Percentiles rank a stretch among this genome's conserved stretches.
Conservation (phyloP, 2,329 filamentous ascomycete genomes). For the Monilinia laxa region DNA sequence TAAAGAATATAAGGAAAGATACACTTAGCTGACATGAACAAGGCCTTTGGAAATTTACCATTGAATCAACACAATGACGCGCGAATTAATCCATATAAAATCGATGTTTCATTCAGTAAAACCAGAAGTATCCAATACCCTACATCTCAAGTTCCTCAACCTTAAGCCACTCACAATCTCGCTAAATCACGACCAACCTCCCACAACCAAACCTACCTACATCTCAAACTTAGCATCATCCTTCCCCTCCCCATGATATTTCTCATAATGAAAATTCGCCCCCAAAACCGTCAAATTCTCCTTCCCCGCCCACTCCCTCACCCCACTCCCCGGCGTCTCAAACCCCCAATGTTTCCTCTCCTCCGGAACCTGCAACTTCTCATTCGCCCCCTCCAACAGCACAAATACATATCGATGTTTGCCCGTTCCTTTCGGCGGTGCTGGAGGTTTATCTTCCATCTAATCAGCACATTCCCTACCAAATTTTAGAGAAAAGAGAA, state of each 20-base stretch:
- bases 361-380: conserved; percentile 47
- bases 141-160: too few species aligned
- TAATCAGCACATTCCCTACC: not conserved
- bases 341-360: conserved; percentile 57
- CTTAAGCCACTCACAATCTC: not conserved
- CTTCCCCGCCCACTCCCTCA: conserved; percentile 50
- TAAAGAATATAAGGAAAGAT: too few species aligned
- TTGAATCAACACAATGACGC: too few species aligned
- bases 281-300: conserved; percentile 51
- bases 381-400: conserved; percentile 46
- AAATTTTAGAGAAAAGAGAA: conserved; percentile 4
- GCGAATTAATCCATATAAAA: not conserved
- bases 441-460: conserved; percentile 50
- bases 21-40: too few species aligned
- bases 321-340: conserved; percentile 48
- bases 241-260: conserved; percentile 52
- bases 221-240: not conserved
- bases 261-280: conserved; percentile 41
- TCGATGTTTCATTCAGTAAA: not conserved
- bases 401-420: conserved; percentile 59
- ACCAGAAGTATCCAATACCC: not conserved
- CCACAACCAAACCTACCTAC: not conserved
- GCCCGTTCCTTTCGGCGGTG: conserved; percentile 55
- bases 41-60: too few species aligned
- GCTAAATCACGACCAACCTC: not conserved